phyloP scores from a whole-genome alignment of 495 filamentous ascomycete genomes.

The Stereocaulon alpinum region DNA sequence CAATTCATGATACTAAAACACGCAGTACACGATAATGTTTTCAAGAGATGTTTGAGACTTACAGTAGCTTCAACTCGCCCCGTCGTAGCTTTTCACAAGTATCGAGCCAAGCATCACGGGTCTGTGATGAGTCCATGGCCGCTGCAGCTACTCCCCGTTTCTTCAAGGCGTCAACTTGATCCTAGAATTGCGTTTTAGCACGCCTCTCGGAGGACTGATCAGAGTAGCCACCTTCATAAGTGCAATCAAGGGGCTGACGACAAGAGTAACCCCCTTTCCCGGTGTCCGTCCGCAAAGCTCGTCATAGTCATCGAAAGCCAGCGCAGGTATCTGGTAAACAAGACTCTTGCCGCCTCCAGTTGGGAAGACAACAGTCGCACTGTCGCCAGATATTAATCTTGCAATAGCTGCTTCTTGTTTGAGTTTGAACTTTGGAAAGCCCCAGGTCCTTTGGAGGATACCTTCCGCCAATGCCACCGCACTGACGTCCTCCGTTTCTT shows the following conservation, averaged over 20 bases:
- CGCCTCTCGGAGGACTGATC: not conserved
- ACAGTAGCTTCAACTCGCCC: conserved; percentile 41
- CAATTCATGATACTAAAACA: no score
- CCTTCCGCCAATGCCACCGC: conserved; percentile 17
- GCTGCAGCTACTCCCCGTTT: conserved; percentile 40
- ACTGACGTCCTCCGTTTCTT: not conserved
- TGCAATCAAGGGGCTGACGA: conserved; percentile 46
- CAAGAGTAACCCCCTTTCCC: conserved; percentile 39
- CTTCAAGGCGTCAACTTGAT: conserved; percentile 44
- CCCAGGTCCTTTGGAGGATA: conserved; percentile 37
- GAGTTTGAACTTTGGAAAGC: conserved; percentile 38
- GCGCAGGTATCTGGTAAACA: conserved; percentile 46
- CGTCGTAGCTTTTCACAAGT: conserved; percentile 36
- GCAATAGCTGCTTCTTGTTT: conserved; percentile 45
- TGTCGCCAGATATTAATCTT: conserved; percentile 38
- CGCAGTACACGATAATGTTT: no score
- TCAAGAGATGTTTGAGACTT: conserved; percentile 7
- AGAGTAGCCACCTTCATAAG: conserved; percentile 37
- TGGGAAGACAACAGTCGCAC: conserved; percentile 45
- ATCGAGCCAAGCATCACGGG: conserved; percentile 33
- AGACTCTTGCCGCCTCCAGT: conserved; percentile 51
- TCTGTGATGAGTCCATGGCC: conserved; percentile 43
- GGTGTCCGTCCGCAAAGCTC: conserved; percentile 16
- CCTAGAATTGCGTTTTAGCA: conserved; percentile 18
- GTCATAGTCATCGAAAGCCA: conserved; percentile 42